These are phyloP conservation scores for Porodaedalea pini DNA, from an alignment of 1,284 basidiomycete species.

Conservation along the genomic window DNA sequence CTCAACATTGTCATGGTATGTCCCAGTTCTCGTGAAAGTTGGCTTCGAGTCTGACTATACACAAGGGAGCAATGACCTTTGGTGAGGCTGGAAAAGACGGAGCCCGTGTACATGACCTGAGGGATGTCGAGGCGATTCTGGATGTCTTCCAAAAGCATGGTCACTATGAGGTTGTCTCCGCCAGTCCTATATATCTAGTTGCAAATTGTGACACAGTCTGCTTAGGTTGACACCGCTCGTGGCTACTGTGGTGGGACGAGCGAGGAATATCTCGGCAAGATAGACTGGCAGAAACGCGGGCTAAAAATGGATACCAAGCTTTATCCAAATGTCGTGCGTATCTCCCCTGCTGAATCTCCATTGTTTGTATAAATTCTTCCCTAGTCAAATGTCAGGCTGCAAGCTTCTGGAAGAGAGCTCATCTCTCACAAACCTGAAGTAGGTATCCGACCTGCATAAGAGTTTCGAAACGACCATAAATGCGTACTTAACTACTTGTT, in stretches of 20 bases:
- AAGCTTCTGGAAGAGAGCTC: not conserved
- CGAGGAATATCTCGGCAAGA: conserved; percentile 27
- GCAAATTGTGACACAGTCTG: not conserved
- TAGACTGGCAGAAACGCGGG: conserved; percentile 36
- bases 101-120: conserved; percentile 32
- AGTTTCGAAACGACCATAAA: too few species aligned
- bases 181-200: not conserved
- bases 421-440: conserved; percentile 16
- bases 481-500: not conserved
- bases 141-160: conserved; percentile 38
- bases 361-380: not conserved
- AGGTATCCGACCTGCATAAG: not conserved
- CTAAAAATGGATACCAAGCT: conserved; percentile 47
- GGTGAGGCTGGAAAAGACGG: conserved; percentile 30
- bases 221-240: conserved; percentile 34
- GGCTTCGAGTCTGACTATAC: not conserved
- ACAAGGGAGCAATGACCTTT: conserved; percentile 34
- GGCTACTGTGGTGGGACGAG: conserved; percentile 31
- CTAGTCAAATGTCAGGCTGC: not conserved
- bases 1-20: conserved; percentile 18
- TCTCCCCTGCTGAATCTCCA: not conserved
- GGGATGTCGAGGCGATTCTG: conserved; percentile 33
- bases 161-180: conserved; percentile 29
- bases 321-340: conserved; percentile 27
- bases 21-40: not conserved